phyloP scores from a whole-genome alignment of 2,329 filamentous ascomycete species.

The Nannizziopsis barbatae region DNA sequence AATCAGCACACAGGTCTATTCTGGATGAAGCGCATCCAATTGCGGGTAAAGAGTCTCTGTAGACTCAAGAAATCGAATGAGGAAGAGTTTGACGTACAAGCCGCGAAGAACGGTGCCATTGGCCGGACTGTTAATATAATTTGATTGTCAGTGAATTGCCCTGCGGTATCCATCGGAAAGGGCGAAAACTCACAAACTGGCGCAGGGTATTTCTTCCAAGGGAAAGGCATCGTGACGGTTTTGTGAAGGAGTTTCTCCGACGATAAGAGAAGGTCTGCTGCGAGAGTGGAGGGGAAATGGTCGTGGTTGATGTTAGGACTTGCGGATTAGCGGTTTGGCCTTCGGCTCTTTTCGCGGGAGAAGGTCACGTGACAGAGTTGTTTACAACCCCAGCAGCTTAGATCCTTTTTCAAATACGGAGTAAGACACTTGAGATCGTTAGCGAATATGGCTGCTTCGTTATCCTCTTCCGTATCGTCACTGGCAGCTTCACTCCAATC shows the following conservation, averaged over 20 bases:
- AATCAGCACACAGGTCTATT: not conserved
- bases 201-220: slow-evolving; percentile 75
- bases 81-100: slow-evolving; percentile 53
- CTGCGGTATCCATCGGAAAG: slow-evolving; percentile 1
- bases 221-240: slow-evolving; percentile 57
- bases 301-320: slow-evolving; percentile 3
- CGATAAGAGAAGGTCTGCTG: not conserved
- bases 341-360: slow-evolving; percentile 11
- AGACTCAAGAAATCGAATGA: not conserved
- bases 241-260: not conserved
- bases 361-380: slow-evolving; percentile 9
- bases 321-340: slow-evolving; percentile 8
- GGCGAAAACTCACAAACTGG: slow-evolving; percentile 56
- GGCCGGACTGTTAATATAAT: slow-evolving; percentile 57
- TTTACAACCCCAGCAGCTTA: not conserved
- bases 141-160: slow-evolving; percentile 23
- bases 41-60: not conserved
- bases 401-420: not conserved
- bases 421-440: not conserved
- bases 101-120: slow-evolving; percentile 85
- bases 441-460: slow-evolving; percentile 34
- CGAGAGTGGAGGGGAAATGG: slow-evolving; percentile 1
- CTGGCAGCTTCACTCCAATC: slow-evolving; percentile 50
- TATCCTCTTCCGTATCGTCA: slow-evolving; percentile 50
- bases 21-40: not conserved